Base-by-base conservation (phyloP, 73 alveolate genomes). In the Tetrahymena malaccensis region DNA sequence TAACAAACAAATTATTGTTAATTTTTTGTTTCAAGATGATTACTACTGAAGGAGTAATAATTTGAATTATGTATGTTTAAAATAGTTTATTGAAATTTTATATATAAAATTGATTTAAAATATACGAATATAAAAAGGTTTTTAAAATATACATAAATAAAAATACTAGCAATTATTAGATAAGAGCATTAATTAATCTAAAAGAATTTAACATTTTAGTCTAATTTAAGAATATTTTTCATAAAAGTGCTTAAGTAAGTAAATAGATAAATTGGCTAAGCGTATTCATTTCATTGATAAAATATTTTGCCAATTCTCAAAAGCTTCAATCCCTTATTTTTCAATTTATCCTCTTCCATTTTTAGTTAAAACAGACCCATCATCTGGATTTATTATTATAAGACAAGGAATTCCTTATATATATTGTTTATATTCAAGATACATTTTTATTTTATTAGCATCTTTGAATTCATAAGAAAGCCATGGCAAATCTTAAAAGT, bases 401-500 rank as follows among this genome's bases (percentile, higher is more conserved):
- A 70, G 37, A 27, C 37, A 70, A 70, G 89, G 89, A 40, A 85
- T 85, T 55, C 97, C 97, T 95, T 43, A 34, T 43, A 95, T 85
- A 95, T 95, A 94, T 34, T 95, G 31, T 89, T 95, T 95, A 95
- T 95, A 95, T 93, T 95, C 95, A 35, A 84, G 94, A 50, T 95
- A 95, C 57, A 95, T 93, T 95, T 95, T 55, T 85, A 85, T 50
- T 56, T 95, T 95, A 25, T 85, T 55, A 34, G 58, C 37, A 43
- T 95, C 97, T 85, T 95, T 95, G 35, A 85, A 95, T 84, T 95
- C 95, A 56, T 95, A 95, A 89, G 85, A 95, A 34, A 95, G 93
- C 97, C 97, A 95, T 55, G 97, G 97, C 43, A 95, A 38, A 31
- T 95, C 97, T n/a, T 93, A 35, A 3, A 95, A 89, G 44, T 58